Base-by-base conservation (phyloP, 169 alveolate species). In the Plasmodium coatneyi region DNA sequence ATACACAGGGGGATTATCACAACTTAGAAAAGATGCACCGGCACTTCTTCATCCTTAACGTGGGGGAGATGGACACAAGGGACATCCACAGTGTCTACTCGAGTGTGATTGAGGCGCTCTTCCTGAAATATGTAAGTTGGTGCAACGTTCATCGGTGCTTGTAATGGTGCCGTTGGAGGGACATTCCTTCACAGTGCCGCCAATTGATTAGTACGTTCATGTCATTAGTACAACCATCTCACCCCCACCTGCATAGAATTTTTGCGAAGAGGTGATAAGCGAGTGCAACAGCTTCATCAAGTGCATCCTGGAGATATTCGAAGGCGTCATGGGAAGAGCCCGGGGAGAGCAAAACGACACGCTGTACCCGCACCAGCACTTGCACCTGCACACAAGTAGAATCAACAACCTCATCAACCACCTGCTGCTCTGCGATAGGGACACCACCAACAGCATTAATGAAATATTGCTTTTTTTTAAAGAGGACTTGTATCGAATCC, bases 221-320 rank as follows among this genome's bases (percentile, higher is more conserved):
- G n/a, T n/a, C n/a, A n/a, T n/a, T n/a, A n/a, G n/a, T n/a, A n/a
- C n/a, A n/a, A n/a, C n/a, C n/a, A n/a, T n/a, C n/a, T n/a, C n/a
- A n/a, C 76, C 12, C 76, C 6, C 5, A 0, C 1, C 76, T 0
- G 39, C 76, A 7, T 79, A 86, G 93, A 76, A 86, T 60, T 72
- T 86, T 43, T 86, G 84, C 79, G 93, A 86, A 52, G 93, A 86
- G 16, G 78, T 86, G 60, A 36, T 86, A 16, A 86, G 39, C 79
- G 93, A 86, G 32, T 86, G 93, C 84, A 52, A 76, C 28, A 76
- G 43, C 28, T 74, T 86, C 66, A 76, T 86, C 2, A 41, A 30
- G 19, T 74, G 84, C 70, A 76, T 86, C 49, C 28, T 76, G 70
- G 86, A 86, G 1, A 54, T 41, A 9, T 86, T 86, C 25, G 86